A percentile compares a stretch with the other conserved stretches of the same genome.
Evolutionary conservation across 257 asterid species (phyloP).

Genomic region (Ligustrum vulgare): DNA sequence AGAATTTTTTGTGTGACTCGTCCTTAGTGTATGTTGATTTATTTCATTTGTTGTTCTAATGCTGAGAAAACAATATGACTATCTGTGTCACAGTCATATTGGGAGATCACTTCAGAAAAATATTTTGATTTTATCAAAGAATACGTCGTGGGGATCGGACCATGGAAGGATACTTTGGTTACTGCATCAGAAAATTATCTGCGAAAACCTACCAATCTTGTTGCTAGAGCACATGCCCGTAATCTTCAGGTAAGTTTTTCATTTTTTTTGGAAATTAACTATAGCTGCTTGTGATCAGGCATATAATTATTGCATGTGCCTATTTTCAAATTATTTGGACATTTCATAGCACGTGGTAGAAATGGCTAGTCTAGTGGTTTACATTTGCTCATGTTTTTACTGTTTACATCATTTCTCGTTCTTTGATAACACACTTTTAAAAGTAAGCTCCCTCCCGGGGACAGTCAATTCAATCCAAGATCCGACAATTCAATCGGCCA

Average conservation of each 20-base stretch:
- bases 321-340: background rate
- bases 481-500: too few relatives aligned
- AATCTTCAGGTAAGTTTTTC: conserved; percentile 69
- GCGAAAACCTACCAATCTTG: conserved; percentile 63
- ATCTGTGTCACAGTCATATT: conserved; percentile 57
- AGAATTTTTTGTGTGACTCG: background rate
- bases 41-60: conserved; percentile 2
- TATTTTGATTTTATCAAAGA: conserved; percentile 81
- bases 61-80: conserved; percentile 5
- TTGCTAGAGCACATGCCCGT: conserved; percentile 86
- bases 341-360: background rate
- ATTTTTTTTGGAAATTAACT: background rate
- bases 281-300: background rate
- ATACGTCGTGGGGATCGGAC: conserved; percentile 88
- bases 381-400: background rate
- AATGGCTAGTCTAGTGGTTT: background rate
- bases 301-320: background rate
- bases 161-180: conserved; percentile 84
- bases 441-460: too few relatives aligned
- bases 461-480: too few relatives aligned
- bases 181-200: conserved; percentile 55
- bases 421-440: too few relatives aligned
- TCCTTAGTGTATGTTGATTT: background rate
- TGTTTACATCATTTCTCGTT: too few relatives aligned
- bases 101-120: conserved; percentile 88